These are phyloP conservation scores for Elsinoe fawcettii DNA, from an alignment of 2,329 filamentous ascomycete species.

Conservation along the genomic window DNA sequence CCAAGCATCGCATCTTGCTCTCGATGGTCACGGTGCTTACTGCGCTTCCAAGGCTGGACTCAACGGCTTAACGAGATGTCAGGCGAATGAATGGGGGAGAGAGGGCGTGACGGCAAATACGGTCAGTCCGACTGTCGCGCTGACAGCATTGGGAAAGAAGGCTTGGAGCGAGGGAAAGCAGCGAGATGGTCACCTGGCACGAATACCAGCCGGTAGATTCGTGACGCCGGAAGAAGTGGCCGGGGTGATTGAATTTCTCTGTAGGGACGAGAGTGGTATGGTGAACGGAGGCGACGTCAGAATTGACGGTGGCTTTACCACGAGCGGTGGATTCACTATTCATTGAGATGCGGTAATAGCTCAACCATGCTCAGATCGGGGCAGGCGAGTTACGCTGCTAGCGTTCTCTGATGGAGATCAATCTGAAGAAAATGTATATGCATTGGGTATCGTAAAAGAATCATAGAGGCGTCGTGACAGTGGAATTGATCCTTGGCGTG, in stretches of 20 bases:
- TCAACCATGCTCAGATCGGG: too few species aligned
- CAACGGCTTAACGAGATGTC: slow-evolving; percentile 37
- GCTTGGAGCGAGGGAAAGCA: slow-evolving; percentile 26
- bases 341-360: too few species aligned
- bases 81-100: slow-evolving; percentile 42
- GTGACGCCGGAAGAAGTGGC: slow-evolving; percentile 49
- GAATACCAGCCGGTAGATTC: slow-evolving; percentile 19
- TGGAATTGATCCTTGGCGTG: neutral
- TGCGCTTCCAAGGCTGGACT: slow-evolving; percentile 43
- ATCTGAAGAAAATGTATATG: neutral
- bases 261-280: slow-evolving; percentile 30
- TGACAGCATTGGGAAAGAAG: slow-evolving; percentile 39
- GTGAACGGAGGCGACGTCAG: slow-evolving; percentile 33
- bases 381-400: too few species aligned
- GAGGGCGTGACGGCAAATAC: slow-evolving; percentile 41
- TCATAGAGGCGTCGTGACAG: neutral
- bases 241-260: slow-evolving; percentile 53
- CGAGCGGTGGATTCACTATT: slow-evolving; percentile 10
- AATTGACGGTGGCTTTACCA: slow-evolving; percentile 29
- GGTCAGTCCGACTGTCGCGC: slow-evolving; percentile 40
- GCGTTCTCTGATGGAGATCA: neutral
- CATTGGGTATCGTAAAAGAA: slow-evolving; percentile 4
- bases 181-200: slow-evolving; percentile 19
- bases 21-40: slow-evolving; percentile 40
- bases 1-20: slow-evolving; percentile 41